Conservation (phyloP, 2,329 filamentous ascomycete species). For the Fusarium chuoi region DNA sequence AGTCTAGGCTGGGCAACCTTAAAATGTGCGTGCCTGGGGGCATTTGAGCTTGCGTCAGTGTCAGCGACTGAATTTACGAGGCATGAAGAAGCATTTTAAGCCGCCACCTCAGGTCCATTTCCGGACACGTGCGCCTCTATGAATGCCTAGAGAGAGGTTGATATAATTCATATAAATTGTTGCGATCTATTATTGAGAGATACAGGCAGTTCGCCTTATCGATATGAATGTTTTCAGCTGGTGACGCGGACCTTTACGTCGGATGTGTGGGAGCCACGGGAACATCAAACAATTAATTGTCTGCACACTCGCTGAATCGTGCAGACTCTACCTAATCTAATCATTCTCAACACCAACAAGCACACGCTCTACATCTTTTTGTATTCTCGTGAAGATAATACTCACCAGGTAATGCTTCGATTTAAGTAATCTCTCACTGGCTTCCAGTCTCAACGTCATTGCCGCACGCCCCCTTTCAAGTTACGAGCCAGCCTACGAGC, state of each 20-base stretch:
- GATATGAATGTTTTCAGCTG: not conserved
- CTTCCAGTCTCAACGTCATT: not conserved
- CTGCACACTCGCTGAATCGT: not conserved
- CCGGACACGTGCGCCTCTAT: conserved; percentile 4
- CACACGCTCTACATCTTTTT: too few relatives aligned
- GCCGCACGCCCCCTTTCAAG: conserved; percentile 6
- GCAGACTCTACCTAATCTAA: not conserved
- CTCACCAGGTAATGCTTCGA: not conserved
- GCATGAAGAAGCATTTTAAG: conserved; percentile 8
- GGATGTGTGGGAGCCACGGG: conserved; percentile 8
- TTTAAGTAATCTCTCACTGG: not conserved
- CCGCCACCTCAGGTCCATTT: conserved; percentile 34
- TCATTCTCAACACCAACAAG: not conserved
- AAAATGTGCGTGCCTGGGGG: conserved; percentile 12
- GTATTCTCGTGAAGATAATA: not conserved
- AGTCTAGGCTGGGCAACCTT: conserved; percentile 5
- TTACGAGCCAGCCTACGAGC: not conserved
- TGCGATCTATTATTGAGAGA: not conserved
- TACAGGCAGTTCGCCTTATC: not conserved
- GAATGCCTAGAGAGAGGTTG: not conserved
- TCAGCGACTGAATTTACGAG: not conserved
- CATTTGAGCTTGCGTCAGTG: conserved; percentile 43
- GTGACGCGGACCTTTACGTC: not conserved
- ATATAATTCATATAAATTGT: too few relatives aligned
- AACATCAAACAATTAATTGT: not conserved